phyloP scores from a whole-genome alignment of 106 monocot genomes.

The Platanthera zijinensis region DNA sequence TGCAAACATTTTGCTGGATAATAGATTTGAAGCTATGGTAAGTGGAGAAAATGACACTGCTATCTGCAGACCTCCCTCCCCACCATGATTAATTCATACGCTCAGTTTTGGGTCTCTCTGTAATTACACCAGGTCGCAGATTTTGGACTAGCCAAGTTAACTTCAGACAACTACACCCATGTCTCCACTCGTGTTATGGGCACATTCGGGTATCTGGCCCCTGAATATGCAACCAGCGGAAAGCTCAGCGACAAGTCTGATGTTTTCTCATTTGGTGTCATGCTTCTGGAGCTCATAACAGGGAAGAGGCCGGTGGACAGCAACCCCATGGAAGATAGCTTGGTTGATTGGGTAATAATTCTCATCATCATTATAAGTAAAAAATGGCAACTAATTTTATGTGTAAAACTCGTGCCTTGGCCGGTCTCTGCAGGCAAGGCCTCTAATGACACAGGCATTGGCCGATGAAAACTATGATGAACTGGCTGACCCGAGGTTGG shows the following conservation, averaged over 20 bases:
- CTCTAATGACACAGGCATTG: constrained; percentile 29
- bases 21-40: constrained; percentile 84
- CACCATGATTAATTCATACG: not conserved
- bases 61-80: not conserved
- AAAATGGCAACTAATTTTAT: not conserved
- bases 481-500: constrained; percentile 60
- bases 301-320: constrained; percentile 63
- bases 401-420: not conserved
- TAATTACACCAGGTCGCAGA: constrained; percentile 53
- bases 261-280: constrained; percentile 84
- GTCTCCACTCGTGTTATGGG: constrained; percentile 94
- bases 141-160: constrained; percentile 79
- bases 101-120: not conserved
- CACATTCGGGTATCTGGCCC: constrained; percentile 86
- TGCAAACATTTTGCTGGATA: constrained; percentile 68
- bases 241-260: constrained; percentile 89
- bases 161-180: constrained; percentile 78
- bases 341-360: constrained; percentile 64
- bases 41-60: not conserved
- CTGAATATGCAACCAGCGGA: constrained; percentile 86
- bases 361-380: not conserved
- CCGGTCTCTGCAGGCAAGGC: constrained; percentile 40
- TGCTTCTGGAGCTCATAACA: constrained; percentile 87
- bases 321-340: constrained; percentile 61
- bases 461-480: constrained; percentile 59